These are phyloP conservation scores for Leishmania mexicana DNA, from an alignment of 208 protist species.

Conservation along the genomic window DNA sequence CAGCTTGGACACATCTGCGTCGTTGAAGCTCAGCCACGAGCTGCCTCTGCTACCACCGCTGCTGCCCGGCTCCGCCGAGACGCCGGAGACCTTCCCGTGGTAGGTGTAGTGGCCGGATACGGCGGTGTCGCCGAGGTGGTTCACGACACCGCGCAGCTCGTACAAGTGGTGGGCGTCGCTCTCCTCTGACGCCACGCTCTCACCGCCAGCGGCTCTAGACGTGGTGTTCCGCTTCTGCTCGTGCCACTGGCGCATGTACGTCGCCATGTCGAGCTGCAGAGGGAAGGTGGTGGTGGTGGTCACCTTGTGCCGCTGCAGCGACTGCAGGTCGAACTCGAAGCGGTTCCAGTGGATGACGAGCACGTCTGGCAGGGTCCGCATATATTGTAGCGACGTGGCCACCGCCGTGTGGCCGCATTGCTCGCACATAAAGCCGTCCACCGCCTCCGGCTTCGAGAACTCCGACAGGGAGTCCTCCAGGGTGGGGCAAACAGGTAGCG, in stretches of 20 bases:
- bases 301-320: conserved; percentile 69
- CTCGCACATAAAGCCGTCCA: conserved; percentile 78
- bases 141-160: conserved; percentile 71
- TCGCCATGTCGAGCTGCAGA: conserved; percentile 58
- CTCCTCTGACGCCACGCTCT: neutral
- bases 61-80: neutral
- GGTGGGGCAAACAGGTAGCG: conserved; percentile 60
- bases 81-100: conserved; percentile 51
- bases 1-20: conserved; percentile 56
- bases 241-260: conserved; percentile 61
- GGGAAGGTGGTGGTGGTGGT: conserved; percentile 55
- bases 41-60: neutral
- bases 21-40: conserved; percentile 76
- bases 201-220: conserved; percentile 1
- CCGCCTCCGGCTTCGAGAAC: conserved; percentile 63
- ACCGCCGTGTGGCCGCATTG: conserved; percentile 53
- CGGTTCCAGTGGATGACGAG: conserved; percentile 79
- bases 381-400: conserved; percentile 74
- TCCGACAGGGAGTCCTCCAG: conserved; percentile 63
- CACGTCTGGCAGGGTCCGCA: conserved; percentile 76
- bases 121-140: conserved; percentile 72
- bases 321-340: conserved; percentile 76
- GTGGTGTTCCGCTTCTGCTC: conserved; percentile 24
- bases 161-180: conserved; percentile 31
- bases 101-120: conserved; percentile 85